These are phyloP conservation scores for Durusdinium trenchii DNA, from an alignment of 73 alveolate species.

Conservation along the genomic window DNA sequence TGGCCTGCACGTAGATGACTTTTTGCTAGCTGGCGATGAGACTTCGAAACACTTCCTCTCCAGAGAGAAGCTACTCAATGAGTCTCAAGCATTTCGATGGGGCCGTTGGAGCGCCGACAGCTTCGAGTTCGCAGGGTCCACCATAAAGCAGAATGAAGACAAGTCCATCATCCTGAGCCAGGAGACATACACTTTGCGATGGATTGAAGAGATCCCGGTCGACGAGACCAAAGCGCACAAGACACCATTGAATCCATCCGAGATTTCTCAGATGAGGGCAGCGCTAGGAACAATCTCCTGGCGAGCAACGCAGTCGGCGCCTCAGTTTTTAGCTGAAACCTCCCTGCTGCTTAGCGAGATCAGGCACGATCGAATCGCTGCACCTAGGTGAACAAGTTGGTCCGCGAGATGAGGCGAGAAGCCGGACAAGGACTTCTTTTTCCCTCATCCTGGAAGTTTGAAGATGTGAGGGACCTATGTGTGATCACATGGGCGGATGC, in stretches of 20 bases:
- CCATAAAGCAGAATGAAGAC: not conserved
- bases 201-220: not conserved
- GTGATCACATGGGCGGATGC: not conserved
- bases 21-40: not conserved
- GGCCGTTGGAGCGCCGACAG: not conserved
- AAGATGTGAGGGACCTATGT: not conserved
- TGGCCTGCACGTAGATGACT: constrained; percentile 2
- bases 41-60: not conserved
- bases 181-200: not conserved
- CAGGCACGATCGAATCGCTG: not conserved
- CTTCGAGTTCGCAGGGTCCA: not conserved
- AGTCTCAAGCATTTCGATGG: not conserved
- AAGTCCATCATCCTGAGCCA: not conserved
- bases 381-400: not conserved
- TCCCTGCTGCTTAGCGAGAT: not conserved
- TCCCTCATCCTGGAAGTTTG: not conserved
- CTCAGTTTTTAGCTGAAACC: not conserved
- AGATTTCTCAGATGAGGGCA: not conserved
- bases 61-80: not conserved
- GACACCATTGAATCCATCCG: not conserved
- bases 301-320: not conserved
- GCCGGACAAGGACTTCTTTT: not conserved
- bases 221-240: not conserved
- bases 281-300: not conserved
- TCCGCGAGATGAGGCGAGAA: not conserved